phyloP scores from a whole-genome alignment of 129 eudicot genomes.

The Chrysanthemum lavandulifolium region DNA sequence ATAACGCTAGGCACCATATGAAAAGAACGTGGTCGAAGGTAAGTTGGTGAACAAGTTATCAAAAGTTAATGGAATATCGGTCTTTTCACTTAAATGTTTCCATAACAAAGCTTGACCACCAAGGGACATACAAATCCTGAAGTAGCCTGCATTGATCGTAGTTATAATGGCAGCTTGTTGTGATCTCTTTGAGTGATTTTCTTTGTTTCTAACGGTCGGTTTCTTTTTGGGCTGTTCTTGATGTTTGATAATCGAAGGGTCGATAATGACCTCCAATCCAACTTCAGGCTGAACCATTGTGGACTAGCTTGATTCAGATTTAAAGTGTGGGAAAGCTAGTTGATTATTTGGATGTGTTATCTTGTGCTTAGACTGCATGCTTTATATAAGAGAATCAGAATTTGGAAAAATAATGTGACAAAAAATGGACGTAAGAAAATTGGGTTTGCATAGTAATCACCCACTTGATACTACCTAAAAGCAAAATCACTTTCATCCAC shows the following conservation, averaged over 20 bases:
- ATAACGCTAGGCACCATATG: conserved; percentile 50
- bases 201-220: background rate
- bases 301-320: background rate
- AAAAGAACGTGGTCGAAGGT: conserved; percentile 24
- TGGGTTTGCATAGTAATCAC: conserved; percentile 29
- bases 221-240: conserved; percentile 15
- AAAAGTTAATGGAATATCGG: conserved; percentile 23
- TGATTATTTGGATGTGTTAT: too few species aligned
- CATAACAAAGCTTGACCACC: conserved; percentile 60
- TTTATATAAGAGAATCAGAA: conserved; percentile 23
- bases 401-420: conserved; percentile 28
- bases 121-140: conserved; percentile 61
- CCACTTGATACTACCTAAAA: conserved; percentile 25
- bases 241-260: conserved; percentile 21
- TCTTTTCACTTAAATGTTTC: conserved; percentile 43
- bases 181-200: conserved; percentile 9
- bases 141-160: conserved; percentile 56
- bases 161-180: conserved; percentile 20
- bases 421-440: conserved; percentile 34
- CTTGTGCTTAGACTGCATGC: conserved; percentile 7
- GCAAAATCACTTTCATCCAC: conserved; percentile 31
- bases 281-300: conserved; percentile 34
- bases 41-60: conserved; percentile 26
- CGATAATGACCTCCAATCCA: conserved; percentile 30
- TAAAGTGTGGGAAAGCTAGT: too few species aligned